Percentiles rank a stretch among this genome's conserved stretches.
Conservation (phyloP, 768 basidiomycete genomes). For the Panaeolus papilionaceus region DNA sequence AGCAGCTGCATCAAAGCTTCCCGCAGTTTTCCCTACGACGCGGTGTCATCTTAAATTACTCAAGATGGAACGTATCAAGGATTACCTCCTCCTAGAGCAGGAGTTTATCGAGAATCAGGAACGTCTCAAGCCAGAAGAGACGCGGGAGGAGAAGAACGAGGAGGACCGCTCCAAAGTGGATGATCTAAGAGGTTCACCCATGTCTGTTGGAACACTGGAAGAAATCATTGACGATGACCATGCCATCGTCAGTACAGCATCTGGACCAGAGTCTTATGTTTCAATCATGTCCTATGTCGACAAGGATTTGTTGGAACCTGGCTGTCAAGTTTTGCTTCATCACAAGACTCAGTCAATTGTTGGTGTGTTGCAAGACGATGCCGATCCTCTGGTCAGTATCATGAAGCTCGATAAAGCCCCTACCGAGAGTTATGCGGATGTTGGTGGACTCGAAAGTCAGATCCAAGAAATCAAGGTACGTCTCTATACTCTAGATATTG, state of each 20-base stretch:
- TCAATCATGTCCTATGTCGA: constrained; percentile 98
- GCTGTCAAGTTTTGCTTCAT: constrained; percentile 92
- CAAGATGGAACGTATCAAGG: constrained; percentile 98
- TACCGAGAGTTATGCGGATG: constrained; percentile 97
- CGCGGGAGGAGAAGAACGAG: constrained; percentile 93
- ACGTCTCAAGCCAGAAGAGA: constrained; percentile 84
- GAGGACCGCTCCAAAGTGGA: constrained; percentile 95
- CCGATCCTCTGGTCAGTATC: constrained; percentile 94
- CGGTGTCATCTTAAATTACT: constrained; percentile 94
- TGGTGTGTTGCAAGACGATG: constrained; percentile 94
- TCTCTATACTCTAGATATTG: neutral
- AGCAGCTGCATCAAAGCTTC: constrained; percentile 87
- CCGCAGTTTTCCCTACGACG: constrained; percentile 91
- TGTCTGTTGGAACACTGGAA: constrained; percentile 98
- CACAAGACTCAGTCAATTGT: constrained; percentile 96
- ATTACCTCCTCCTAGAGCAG: constrained; percentile 94
- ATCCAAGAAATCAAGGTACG: constrained; percentile 98
- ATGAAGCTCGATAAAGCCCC: constrained; percentile 99
- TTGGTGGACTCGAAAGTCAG: constrained; percentile 95
- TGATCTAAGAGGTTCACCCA: constrained; percentile 92
- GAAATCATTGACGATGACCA: constrained; percentile 99
- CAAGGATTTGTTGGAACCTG: constrained; percentile 96
- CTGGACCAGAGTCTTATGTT: constrained; percentile 96
- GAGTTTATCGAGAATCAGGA: constrained; percentile 95
- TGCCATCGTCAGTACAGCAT: constrained; percentile 96